Base-by-base conservation (phyloP, 2,329 filamentous ascomycete genomes). In the Colletotrichum sp. region DNA sequence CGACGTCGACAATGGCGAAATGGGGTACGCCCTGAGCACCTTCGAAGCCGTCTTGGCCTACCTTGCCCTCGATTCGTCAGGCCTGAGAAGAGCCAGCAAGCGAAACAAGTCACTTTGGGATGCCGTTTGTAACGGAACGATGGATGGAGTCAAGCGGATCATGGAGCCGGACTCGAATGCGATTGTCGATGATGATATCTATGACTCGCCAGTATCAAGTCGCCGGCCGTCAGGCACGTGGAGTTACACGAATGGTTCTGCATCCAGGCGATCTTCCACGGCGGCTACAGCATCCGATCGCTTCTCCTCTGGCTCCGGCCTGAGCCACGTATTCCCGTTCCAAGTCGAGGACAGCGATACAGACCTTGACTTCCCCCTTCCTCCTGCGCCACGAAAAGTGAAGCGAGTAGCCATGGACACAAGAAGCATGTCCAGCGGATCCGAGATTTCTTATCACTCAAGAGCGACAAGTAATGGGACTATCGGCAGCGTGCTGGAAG, bases 1-100 rank as follows among this genome's bases (percentile, higher is more conserved):
- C 80, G 97, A 99, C 85, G 96, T 99, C 10, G 97, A 99, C 79
- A 98, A 93, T 77, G 97, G 97, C 65, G 97, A 99, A 85, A 94
- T 98, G 88, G 97, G 97, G 10, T 99, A 99, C 84, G 96, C 96
- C 0, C 85, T 99, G 67, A 99, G 96, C 84, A 99, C 97, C 0
- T 95, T 99, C 76, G 97, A 99, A 84, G 97, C 96, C 8, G 97
- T 99, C 0, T 85, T 99, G 39, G 93, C 95, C 2, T 99, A 99
- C 82, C 90, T 99, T 4, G 91, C 93, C 10, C 91, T 93, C 77
- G 96, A 98, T 82, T 98, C 96, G 1, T 92, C 92, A 16, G 94
- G 94, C 6, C 86, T 99, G 74, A 92, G 96, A 77, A 94, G 93
- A 82, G 95, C 96, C 8, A 99, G 97, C 84, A 92, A 93, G 77